phyloP scores from a whole-genome alignment of 352 stramenopile species.

The Pythium biforme region DNA sequence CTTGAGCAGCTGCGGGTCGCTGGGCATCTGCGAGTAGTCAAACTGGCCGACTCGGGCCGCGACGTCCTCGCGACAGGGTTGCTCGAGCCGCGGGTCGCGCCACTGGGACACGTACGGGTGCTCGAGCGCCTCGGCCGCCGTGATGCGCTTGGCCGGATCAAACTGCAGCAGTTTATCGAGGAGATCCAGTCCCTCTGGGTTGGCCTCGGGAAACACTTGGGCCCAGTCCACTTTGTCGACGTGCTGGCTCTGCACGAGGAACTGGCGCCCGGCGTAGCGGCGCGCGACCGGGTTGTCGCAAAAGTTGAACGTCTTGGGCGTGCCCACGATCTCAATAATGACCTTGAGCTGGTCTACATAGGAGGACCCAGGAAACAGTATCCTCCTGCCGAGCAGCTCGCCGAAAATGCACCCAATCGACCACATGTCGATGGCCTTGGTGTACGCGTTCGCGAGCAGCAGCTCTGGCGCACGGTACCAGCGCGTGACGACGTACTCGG shows the following conservation, averaged over 20 bases:
- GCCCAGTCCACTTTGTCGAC: constrained; percentile 78
- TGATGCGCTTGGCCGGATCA: constrained; percentile 85
- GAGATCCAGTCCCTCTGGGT: constrained; percentile 84
- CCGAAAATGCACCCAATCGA: constrained; percentile 99
- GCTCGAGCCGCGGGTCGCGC: constrained; percentile 63
- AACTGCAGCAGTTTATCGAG: constrained; percentile 88
- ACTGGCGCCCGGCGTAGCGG: constrained; percentile 81
- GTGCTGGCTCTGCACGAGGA: constrained; percentile 68
- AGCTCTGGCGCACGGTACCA: constrained; percentile 91
- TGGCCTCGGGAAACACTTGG: constrained; percentile 77
- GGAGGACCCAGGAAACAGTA: constrained; percentile 83
- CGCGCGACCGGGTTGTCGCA: constrained; percentile 81
- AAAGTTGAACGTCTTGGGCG: constrained; percentile 82
- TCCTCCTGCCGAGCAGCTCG: constrained; percentile 92
- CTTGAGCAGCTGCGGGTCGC: constrained; percentile 75
- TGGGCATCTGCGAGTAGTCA: constrained; percentile 70
- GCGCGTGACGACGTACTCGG: constrained; percentile 93
- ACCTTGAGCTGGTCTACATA: constrained; percentile 89
- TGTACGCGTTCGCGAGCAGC: constrained; percentile 81
- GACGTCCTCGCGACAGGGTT: constrained; percentile 51
- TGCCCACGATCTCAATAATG: constrained; percentile 85
- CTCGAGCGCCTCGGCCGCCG: constrained; percentile 72
- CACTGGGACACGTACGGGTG: constrained; percentile 90
- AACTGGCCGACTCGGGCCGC: constrained; percentile 61
- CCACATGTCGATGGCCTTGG: constrained; percentile 93